These are phyloP conservation scores for Solanum virginianum DNA, from an alignment of 257 asterid genomes.

Conservation along the genomic window DNA sequence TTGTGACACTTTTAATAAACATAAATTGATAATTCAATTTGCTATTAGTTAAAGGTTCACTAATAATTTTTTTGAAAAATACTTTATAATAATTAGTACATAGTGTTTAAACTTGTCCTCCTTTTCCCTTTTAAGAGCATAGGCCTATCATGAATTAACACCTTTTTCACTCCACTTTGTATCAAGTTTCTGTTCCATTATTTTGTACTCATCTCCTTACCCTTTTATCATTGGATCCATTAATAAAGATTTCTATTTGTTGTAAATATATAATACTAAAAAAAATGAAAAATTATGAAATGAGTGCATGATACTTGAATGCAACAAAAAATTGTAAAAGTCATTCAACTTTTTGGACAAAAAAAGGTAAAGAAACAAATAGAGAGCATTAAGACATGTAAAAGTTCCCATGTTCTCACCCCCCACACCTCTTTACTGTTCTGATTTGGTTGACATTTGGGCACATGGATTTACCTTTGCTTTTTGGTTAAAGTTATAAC, in stretches of 20 bases:
- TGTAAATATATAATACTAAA: background rate
- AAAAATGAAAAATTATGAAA: background rate
- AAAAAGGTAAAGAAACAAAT: conserved; percentile 20
- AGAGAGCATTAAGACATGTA: conserved; percentile 12
- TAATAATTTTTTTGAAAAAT: background rate
- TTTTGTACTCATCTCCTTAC: conserved; percentile 20
- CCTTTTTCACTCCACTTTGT: background rate
- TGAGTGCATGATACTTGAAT: conserved; percentile 24
- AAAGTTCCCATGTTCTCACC: background rate
- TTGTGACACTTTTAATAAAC: no score
- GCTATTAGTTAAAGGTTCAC: background rate
- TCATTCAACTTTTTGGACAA: background rate
- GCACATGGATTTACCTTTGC: conserved; percentile 3
- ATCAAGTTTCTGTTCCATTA: conserved; percentile 12
- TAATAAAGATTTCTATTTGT: conserved; percentile 15
- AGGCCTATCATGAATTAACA: background rate
- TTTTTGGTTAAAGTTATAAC: background rate
- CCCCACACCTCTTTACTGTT: conserved; percentile 4
- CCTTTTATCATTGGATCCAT: conserved; percentile 43
- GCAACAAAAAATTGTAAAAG: conserved; percentile 14
- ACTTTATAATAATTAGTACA: background rate
- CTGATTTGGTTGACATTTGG: conserved; percentile 1
- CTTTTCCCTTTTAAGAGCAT: background rate
- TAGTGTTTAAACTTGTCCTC: background rate
- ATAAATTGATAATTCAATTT: background rate